These are phyloP conservation scores for Arthrobotrys megalospora DNA, from an alignment of 2,329 filamentous ascomycete genomes.

Conservation along the genomic window DNA sequence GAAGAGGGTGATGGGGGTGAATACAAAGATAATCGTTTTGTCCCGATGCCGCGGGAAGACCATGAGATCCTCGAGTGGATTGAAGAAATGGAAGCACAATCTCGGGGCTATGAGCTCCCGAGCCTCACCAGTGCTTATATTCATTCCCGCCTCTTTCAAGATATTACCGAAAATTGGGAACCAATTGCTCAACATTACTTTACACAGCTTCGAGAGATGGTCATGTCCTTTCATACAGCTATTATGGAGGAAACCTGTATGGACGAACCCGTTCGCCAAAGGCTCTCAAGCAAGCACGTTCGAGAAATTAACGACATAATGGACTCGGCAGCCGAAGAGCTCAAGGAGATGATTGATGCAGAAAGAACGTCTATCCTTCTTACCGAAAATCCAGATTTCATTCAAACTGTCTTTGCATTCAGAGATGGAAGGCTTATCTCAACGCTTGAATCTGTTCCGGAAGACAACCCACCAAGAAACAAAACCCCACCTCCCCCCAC, in stretches of 20 bases:
- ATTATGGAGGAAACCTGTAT: slow-evolving; percentile 22
- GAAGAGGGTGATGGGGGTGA: slow-evolving; percentile 28
- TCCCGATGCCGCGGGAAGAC: not conserved
- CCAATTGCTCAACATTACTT: slow-evolving; percentile 34
- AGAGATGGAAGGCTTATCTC: slow-evolving; percentile 32
- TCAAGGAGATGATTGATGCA: slow-evolving; percentile 28
- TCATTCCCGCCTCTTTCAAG: slow-evolving; percentile 19
- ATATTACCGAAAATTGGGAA: slow-evolving; percentile 35
- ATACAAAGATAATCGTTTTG: not conserved
- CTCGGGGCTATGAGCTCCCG: slow-evolving; percentile 30
- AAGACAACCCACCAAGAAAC: slow-evolving; percentile 10
- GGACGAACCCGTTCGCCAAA: slow-evolving; percentile 29
- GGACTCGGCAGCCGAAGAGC: slow-evolving; percentile 1
- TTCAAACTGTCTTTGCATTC: slow-evolving; percentile 6
- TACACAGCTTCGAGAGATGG: not conserved
- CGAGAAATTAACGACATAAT: not conserved
- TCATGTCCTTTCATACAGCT: slow-evolving; percentile 18
- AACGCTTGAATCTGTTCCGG: slow-evolving; percentile 17
- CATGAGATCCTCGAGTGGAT: slow-evolving; percentile 36
- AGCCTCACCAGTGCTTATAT: slow-evolving; percentile 24
- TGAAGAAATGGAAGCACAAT: not conserved
- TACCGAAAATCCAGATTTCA: slow-evolving; percentile 45
- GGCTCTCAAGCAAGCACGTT: slow-evolving; percentile 14
- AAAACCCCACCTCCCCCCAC: slow-evolving; percentile 1
- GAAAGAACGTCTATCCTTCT: slow-evolving; percentile 37